A percentile compares a stretch with the other conserved stretches of the same genome.
phyloP scores from a whole-genome alignment of 352 stramenopile species.

The Phytophthora tentaculata region DNA sequence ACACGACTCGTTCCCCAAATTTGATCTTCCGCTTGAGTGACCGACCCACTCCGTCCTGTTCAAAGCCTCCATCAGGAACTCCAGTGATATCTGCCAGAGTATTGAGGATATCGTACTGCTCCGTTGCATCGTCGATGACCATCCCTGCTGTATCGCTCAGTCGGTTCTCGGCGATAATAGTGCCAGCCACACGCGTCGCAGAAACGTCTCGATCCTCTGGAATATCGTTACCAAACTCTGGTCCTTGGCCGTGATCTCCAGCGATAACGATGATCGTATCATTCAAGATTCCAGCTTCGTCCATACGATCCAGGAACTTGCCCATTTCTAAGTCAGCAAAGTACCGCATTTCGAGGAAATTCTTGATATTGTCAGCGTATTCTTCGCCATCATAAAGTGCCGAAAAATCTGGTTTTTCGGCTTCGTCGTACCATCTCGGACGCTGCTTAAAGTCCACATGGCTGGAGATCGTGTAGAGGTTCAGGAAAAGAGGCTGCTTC shows the following conservation, averaged over 20 bases:
- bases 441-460: slow-evolving; percentile 45
- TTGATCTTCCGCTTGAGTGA: slow-evolving; percentile 48
- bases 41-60: slow-evolving; percentile 42
- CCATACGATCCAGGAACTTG: slow-evolving; percentile 62
- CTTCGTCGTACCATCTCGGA: slow-evolving; percentile 46
- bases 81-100: slow-evolving; percentile 46
- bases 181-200: slow-evolving; percentile 40
- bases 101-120: slow-evolving; percentile 51
- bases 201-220: slow-evolving; percentile 45
- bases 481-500: slow-evolving; percentile 60
- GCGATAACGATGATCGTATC: slow-evolving; percentile 63
- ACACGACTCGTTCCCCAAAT: slow-evolving; percentile 36
- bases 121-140: slow-evolving; percentile 36
- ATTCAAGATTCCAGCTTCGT: slow-evolving; percentile 46
- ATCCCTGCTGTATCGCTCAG: slow-evolving; percentile 33
- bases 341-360: slow-evolving; percentile 57
- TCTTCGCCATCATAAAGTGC: slow-evolving; percentile 38
- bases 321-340: slow-evolving; percentile 59
- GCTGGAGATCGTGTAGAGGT: slow-evolving; percentile 68
- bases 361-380: slow-evolving; percentile 35
- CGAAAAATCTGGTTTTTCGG: slow-evolving; percentile 49
- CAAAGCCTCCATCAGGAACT: slow-evolving; percentile 33
- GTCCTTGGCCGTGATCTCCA: slow-evolving; percentile 56
- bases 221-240: slow-evolving; percentile 38
- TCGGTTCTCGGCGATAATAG: slow-evolving; percentile 42